phyloP scores from a whole-genome alignment of 176 grass and related monocot genomes.

The Aegilops bicornis region DNA sequence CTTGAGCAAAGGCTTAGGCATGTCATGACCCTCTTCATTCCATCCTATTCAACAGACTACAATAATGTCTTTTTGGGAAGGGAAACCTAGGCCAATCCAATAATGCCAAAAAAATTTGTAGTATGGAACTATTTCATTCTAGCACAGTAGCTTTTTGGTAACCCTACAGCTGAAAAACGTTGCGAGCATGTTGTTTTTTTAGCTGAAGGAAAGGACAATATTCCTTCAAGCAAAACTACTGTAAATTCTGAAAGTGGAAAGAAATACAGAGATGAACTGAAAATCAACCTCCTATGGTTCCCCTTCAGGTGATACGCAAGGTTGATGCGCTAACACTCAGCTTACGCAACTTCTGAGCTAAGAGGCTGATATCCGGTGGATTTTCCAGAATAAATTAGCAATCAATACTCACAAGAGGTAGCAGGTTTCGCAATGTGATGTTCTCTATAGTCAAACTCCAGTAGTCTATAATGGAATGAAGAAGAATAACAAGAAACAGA shows the following conservation, averaged over 20 bases:
- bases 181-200: neutral
- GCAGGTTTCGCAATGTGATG: neutral
- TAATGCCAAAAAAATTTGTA: neutral
- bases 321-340: slow-evolving; percentile 19
- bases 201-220: neutral
- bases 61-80: neutral
- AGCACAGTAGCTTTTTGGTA: neutral
- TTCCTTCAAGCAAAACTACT: neutral
- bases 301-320: slow-evolving; percentile 19
- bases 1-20: neutral
- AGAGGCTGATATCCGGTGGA: slow-evolving; percentile 19
- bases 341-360: slow-evolving; percentile 8
- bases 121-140: neutral
- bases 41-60: neutral
- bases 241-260: neutral
- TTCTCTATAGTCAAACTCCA: neutral
- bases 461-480: neutral
- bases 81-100: neutral
- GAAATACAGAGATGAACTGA: slow-evolving; percentile 18
- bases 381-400: slow-evolving; percentile 11
- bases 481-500: neutral
- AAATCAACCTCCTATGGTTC: slow-evolving; percentile 26
- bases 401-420: neutral
- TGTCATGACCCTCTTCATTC: neutral
- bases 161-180: neutral